Percentiles rank a stretch among this genome's conserved stretches.
Conservation (phyloP, 2,329 filamentous ascomycete species). For the Rachicladosporium sp. region DNA sequence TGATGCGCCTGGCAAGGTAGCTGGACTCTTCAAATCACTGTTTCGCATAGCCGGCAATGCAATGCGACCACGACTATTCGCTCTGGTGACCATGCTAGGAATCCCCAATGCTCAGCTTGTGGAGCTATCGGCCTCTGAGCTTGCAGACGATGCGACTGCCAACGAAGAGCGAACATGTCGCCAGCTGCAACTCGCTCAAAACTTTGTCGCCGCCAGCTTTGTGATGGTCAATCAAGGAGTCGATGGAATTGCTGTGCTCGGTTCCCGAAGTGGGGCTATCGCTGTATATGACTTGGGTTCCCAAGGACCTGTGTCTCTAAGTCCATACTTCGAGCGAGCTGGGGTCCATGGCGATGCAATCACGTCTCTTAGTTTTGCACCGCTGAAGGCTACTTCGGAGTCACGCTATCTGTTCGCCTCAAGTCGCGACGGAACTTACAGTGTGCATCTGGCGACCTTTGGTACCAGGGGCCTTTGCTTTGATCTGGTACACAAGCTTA, state of each 20-base stretch:
- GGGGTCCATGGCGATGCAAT: too few species aligned
- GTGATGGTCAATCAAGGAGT: slow-evolving; percentile 2
- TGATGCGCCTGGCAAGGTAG: slow-evolving; percentile 27
- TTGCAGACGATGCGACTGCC: not conserved
- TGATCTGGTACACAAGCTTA: slow-evolving; percentile 52
- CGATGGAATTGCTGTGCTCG: slow-evolving; percentile 28
- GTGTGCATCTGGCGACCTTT: slow-evolving; percentile 41
- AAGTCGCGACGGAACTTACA: slow-evolving; percentile 64
- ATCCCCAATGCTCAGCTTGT: slow-evolving; percentile 17
- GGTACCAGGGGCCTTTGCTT: slow-evolving; percentile 25
- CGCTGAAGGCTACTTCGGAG: too few species aligned
- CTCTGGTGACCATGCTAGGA: slow-evolving; percentile 29
- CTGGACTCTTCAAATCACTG: slow-evolving; percentile 24
- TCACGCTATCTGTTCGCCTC: slow-evolving; percentile 52
- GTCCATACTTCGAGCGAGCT: too few species aligned
- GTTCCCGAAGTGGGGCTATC: slow-evolving; percentile 44
- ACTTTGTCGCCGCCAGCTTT: slow-evolving; percentile 42
- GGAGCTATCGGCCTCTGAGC: not conserved
- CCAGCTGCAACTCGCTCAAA: slow-evolving; percentile 21
- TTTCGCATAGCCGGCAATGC: not conserved
- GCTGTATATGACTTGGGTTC: slow-evolving; percentile 23
- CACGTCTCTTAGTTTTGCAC: too few species aligned
- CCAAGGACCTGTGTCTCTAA: too few species aligned
- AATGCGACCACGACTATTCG: slow-evolving; percentile 7
- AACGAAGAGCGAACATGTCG: not conserved